Conservation (phyloP, 768 basidiomycete species). For the Pisolithus albus region DNA sequence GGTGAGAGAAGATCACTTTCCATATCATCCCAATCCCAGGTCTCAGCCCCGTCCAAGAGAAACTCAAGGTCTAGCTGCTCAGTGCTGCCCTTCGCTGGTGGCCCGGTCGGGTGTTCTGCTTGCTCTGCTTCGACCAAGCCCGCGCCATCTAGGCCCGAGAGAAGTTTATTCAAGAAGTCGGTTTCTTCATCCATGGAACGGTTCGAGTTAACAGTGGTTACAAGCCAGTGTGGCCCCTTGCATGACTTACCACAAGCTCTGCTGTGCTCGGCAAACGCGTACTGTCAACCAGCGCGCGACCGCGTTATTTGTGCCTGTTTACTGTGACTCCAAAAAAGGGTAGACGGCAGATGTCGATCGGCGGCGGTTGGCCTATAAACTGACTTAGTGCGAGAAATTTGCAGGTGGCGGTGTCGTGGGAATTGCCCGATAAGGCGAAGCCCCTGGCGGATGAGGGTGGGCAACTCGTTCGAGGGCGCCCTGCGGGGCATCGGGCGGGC, state of each 20-base stretch:
- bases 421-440: no score
- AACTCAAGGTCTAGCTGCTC: constrained; percentile 38
- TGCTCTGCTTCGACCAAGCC: constrained; percentile 37
- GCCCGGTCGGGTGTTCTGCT: constrained; percentile 27
- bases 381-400: no score
- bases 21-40: constrained; percentile 65
- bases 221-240: no score
- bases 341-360: neutral
- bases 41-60: constrained; percentile 58
- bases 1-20: constrained; percentile 44
- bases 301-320: constrained; percentile 23
- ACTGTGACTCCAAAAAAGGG: neutral
- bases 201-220: neutral
- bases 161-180: constrained; percentile 49
- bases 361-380: no score
- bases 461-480: no score
- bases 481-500: no score
- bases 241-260: neutral
- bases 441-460: no score
- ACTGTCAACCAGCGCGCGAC: constrained; percentile 3
- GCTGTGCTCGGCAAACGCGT: neutral
- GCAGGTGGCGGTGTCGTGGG: no score
- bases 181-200: constrained; percentile 44
- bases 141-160: constrained; percentile 42
- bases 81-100: constrained; percentile 20